Conservation (phyloP, 2,329 filamentous ascomycete genomes). For the Aspergillus luchuensis region DNA sequence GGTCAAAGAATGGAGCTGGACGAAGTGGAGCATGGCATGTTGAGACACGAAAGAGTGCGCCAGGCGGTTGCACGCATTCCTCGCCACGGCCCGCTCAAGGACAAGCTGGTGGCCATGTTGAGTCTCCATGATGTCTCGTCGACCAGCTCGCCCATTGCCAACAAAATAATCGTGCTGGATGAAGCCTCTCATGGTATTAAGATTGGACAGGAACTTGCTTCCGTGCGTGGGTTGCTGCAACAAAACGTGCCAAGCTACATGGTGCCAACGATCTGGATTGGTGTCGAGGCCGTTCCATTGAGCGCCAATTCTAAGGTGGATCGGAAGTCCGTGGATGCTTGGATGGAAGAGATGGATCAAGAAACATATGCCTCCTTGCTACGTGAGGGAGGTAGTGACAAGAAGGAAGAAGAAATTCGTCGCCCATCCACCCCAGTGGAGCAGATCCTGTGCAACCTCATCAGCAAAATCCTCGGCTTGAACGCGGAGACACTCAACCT, state of each 20-base stretch:
- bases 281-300: not conserved
- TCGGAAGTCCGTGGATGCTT: not conserved
- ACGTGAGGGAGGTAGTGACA: not conserved
- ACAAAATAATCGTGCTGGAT: not conserved
- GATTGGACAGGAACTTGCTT: not conserved
- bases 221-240: not conserved
- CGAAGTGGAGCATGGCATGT: constrained; percentile 6
- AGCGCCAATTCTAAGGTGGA: not conserved
- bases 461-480: not conserved
- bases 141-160: not conserved
- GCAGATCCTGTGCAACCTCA: not conserved
- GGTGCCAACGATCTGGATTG: not conserved
- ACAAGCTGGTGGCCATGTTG: not conserved
- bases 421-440: not conserved
- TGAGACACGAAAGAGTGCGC: not conserved
- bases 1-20: constrained; percentile 10
- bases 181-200: not conserved
- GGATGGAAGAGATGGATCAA: not conserved
- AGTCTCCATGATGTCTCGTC: not conserved
- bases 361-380: not conserved
- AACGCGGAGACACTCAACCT: not conserved
- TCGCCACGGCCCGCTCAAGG: not conserved
- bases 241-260: not conserved
- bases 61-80: not conserved
- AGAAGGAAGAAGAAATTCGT: not conserved